Evolutionary conservation across 192 early-diverging fungal genomes (phyloP).

Genomic region (Tieghemiomyces parasiticus): DNA sequence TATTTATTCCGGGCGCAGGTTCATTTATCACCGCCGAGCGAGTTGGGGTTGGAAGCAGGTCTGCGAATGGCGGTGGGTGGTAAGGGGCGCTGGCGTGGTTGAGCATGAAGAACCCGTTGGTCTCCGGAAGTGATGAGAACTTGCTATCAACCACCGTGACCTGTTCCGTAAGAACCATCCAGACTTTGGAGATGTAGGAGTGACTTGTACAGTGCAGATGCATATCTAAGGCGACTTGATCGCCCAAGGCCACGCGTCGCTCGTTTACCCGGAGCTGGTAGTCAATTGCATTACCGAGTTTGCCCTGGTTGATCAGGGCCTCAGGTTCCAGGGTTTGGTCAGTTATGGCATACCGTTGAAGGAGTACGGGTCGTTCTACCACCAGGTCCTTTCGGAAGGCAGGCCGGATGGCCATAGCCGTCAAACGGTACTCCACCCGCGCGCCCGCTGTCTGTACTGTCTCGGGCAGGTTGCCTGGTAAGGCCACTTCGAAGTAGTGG

Average conservation of each 20-base stretch:
- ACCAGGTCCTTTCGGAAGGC: slow-evolving; percentile 4
- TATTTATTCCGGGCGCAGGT: too few relatives aligned
- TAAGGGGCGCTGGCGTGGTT: neutral
- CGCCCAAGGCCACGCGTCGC: neutral
- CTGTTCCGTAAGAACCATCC: slow-evolving; percentile 5
- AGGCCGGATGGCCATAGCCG: slow-evolving; percentile 4
- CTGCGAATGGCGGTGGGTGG: neutral
- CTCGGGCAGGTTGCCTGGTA: slow-evolving; percentile 6
- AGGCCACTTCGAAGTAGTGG: neutral
- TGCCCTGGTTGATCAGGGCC: neutral
- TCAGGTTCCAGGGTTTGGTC: neutral
- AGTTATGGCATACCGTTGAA: slow-evolving; percentile 1
- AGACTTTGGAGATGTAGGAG: slow-evolving; percentile 8
- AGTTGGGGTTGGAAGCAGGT: too few relatives aligned
- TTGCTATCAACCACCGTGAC: neutral
- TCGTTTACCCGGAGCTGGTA: neutral
- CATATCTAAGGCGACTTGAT: neutral
- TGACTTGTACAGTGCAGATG: neutral
- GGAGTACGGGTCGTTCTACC: neutral
- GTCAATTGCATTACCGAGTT: neutral
- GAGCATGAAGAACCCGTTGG: neutral
- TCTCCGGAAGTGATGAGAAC: neutral
- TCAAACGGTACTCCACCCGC: neutral
- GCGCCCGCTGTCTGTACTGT: neutral
- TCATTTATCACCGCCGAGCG: too few relatives aligned